Conservation (phyloP, 805 yeast species). For the Lipomyces orientalis region DNA sequence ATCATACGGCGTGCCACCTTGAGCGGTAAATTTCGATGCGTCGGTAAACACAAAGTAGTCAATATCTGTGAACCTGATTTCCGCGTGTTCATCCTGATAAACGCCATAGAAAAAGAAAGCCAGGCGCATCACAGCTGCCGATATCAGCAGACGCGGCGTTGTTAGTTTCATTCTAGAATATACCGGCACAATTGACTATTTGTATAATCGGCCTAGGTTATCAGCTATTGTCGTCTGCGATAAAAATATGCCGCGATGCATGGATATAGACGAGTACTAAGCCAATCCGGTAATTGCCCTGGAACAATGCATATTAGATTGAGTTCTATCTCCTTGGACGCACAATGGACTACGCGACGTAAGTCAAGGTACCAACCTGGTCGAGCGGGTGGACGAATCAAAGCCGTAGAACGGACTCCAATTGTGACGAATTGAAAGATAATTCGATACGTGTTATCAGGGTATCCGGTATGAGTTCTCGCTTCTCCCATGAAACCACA, state of each 20-base stretch:
- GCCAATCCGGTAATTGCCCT: background rate
- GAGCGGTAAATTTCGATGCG: slow-evolving; percentile 74
- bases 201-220: background rate
- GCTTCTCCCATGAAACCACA: background rate
- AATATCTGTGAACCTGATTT: slow-evolving; percentile 88
- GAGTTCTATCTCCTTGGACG: background rate
- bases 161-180: slow-evolving; percentile 27
- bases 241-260: background rate
- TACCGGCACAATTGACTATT: background rate
- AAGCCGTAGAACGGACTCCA: background rate
- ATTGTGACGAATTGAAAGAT: background rate
- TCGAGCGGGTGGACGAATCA: background rate
- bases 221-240: background rate
- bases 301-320: background rate
- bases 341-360: background rate
- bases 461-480: too few species aligned
- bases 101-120: slow-evolving; percentile 78
- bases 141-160: slow-evolving; percentile 24
- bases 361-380: background rate
- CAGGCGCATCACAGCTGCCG: slow-evolving; percentile 51
- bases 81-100: slow-evolving; percentile 81
- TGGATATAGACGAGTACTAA: background rate
- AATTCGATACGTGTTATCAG: background rate
- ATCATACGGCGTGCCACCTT: slow-evolving; percentile 72
- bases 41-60: slow-evolving; percentile 94